A percentile compares a stretch with the other conserved stretches of the same genome.
These are phyloP conservation scores for Tardiomyces blankii DNA, from an alignment of 1,139 yeast genomes.

Conservation along the genomic window DNA sequence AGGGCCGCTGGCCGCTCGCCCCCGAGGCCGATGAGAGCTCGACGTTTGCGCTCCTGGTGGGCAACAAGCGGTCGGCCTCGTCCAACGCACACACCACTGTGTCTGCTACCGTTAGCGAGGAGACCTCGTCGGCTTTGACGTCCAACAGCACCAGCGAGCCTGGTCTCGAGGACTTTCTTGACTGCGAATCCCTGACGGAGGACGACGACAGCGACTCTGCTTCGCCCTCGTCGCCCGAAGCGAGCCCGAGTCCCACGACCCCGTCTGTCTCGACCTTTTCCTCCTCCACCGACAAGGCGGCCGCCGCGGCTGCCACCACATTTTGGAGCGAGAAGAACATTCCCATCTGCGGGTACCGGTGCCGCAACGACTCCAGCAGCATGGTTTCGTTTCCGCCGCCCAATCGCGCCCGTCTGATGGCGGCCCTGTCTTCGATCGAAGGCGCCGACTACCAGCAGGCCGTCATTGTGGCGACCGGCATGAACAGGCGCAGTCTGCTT, in stretches of 20 bases:
- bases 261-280: too few relatives aligned
- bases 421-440: constrained; percentile 11
- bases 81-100: background rate
- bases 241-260: background rate
- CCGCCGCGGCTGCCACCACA: background rate
- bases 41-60: background rate
- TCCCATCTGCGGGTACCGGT: background rate
- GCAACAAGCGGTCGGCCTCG: background rate
- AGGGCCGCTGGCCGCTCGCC: background rate
- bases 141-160: background rate
- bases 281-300: background rate
- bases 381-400: background rate
- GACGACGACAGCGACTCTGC: background rate
- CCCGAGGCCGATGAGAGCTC: background rate
- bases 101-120: background rate
- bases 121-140: background rate
- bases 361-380: background rate
- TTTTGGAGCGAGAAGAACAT: background rate
- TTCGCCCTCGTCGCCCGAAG: background rate
- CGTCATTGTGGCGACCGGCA: constrained; percentile 19
- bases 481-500: constrained; percentile 37
- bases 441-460: constrained; percentile 19
- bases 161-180: background rate
- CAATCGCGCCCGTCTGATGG: constrained; percentile 7
- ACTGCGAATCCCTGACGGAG: background rate